phyloP scores from a whole-genome alignment of 805 yeast genomes.

The Candida insectalens region DNA sequence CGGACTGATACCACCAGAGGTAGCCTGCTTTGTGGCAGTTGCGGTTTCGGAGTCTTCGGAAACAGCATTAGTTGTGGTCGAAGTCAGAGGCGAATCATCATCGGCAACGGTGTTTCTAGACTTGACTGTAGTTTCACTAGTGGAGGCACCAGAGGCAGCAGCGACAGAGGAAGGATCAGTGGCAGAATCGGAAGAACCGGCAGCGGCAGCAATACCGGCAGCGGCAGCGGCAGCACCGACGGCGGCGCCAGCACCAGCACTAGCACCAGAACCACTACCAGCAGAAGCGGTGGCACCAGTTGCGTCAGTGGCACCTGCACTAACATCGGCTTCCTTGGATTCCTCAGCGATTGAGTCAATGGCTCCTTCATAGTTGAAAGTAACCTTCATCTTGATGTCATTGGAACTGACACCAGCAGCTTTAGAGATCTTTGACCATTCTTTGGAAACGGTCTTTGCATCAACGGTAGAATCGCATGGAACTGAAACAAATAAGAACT shows the following conservation, averaged over 20 bases:
- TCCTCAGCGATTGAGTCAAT: slow-evolving; percentile 25
- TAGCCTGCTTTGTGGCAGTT: too few relatives aligned
- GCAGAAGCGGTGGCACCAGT: slow-evolving; percentile 7
- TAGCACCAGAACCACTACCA: slow-evolving; percentile 8
- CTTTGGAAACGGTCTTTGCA: slow-evolving; percentile 48
- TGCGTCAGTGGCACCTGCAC: not conserved
- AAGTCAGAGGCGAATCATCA: too few relatives aligned
- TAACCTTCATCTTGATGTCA: slow-evolving; percentile 24
- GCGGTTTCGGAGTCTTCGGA: not conserved
- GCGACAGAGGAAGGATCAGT: slow-evolving; percentile 3
- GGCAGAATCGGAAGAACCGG: not conserved
- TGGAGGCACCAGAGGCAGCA: too few relatives aligned
- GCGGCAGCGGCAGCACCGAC: slow-evolving; percentile 1
- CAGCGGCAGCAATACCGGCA: not conserved
- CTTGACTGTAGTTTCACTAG: too few relatives aligned
- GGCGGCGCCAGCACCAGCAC: slow-evolving; percentile 5
- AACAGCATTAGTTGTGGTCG: too few relatives aligned
- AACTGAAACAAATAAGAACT: slow-evolving; percentile 80
- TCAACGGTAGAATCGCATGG: slow-evolving; percentile 57
- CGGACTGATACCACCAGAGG: too few relatives aligned
- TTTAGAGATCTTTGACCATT: slow-evolving; percentile 70
- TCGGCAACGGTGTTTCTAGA: too few relatives aligned
- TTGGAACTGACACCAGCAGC: slow-evolving; percentile 24
- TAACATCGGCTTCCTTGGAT: slow-evolving; percentile 4
- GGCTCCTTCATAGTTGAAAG: slow-evolving; percentile 19